Percentiles rank a stretch among this genome's conserved stretches.
Conservation (phyloP, 768 basidiomycete species). For the Cystofilobasidium bisporidii region DNA sequence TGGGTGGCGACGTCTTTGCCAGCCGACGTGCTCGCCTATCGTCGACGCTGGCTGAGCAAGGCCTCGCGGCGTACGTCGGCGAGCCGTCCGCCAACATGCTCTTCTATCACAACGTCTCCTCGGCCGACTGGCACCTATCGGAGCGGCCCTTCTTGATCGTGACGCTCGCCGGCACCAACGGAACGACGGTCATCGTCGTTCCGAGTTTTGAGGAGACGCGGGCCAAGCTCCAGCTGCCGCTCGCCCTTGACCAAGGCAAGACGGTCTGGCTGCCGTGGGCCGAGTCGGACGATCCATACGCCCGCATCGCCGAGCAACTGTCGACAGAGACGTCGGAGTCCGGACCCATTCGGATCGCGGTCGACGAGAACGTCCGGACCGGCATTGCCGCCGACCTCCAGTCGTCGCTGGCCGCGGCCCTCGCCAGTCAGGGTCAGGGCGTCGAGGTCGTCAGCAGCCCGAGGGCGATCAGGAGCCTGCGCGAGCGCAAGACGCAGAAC, state of each 20-base stretch:
- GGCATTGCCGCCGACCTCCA: constrained; percentile 59
- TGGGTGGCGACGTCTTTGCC: not conserved
- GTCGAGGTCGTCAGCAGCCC: constrained; percentile 42
- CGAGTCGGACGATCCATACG: constrained; percentile 61
- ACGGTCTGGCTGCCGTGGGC: constrained; percentile 44
- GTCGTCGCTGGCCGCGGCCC: not conserved
- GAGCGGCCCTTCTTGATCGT: constrained; percentile 70
- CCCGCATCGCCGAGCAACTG: constrained; percentile 38
- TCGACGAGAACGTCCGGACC: constrained; percentile 54
- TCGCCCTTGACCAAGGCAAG: constrained; percentile 44
- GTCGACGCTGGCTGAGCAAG: not conserved
- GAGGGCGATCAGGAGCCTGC: constrained; percentile 49
- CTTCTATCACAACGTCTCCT: constrained; percentile 65
- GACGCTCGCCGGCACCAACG: constrained; percentile 44
- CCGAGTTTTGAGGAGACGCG: constrained; percentile 68
- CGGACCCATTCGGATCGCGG: constrained; percentile 45
- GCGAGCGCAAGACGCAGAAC: constrained; percentile 63
- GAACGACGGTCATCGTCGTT: constrained; percentile 51
- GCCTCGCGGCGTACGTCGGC: constrained; percentile 14
- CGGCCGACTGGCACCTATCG: constrained; percentile 56
- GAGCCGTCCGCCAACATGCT: constrained; percentile 36
- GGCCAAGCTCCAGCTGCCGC: constrained; percentile 49
- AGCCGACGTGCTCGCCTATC: not conserved
- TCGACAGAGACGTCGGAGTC: constrained; percentile 35
- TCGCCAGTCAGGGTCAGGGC: not conserved